Evolutionary conservation across 495 filamentous ascomycete species (phyloP).

Genomic region (Penicillium paxilli): DNA sequence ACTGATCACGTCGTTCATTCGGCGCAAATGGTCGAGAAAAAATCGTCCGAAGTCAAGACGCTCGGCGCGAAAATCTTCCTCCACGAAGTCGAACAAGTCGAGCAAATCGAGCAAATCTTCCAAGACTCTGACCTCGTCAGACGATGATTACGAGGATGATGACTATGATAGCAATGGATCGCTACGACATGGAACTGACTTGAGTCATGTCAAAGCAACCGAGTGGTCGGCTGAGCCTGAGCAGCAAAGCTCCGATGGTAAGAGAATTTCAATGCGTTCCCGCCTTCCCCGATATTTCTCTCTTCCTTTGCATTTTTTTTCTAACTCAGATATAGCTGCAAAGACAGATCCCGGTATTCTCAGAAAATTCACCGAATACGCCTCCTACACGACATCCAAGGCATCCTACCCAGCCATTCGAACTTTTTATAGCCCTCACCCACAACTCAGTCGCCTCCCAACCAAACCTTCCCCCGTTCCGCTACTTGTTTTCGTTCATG

Average conservation of each 20-base stretch:
- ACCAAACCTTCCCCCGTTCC: slow-evolving; percentile 71
- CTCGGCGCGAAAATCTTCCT: not conserved
- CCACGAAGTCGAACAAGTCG: slow-evolving; percentile 26
- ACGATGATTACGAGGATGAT: slow-evolving; percentile 47
- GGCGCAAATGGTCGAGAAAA: slow-evolving; percentile 21
- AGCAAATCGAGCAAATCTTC: slow-evolving; percentile 26
- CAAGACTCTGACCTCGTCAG: slow-evolving; percentile 41
- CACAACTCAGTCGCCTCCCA: slow-evolving; percentile 76
- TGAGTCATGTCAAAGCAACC: slow-evolving; percentile 12
- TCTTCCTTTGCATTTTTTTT: not conserved
- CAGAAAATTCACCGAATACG: slow-evolving; percentile 70
- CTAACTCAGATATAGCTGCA: slow-evolving; percentile 25
- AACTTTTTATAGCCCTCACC: slow-evolving; percentile 80
- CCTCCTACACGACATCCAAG: slow-evolving; percentile 66
- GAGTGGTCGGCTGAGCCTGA: slow-evolving; percentile 23
- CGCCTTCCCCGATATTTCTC: not conserved
- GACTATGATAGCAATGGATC: slow-evolving; percentile 43
- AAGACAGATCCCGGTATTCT: slow-evolving; percentile 73
- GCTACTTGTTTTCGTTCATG: slow-evolving; percentile 86
- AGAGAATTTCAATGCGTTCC: not conserved
- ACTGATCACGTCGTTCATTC: slow-evolving; percentile 34
- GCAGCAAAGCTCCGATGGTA: slow-evolving; percentile 36
- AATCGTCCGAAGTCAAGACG: slow-evolving; percentile 5
- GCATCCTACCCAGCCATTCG: slow-evolving; percentile 77
- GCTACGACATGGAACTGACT: slow-evolving; percentile 31